Percentiles rank a stretch among this genome's conserved stretches.
phyloP scores from a whole-genome alignment of 192 early-diverging fungal genomes.

The Backusella morwellensis region DNA sequence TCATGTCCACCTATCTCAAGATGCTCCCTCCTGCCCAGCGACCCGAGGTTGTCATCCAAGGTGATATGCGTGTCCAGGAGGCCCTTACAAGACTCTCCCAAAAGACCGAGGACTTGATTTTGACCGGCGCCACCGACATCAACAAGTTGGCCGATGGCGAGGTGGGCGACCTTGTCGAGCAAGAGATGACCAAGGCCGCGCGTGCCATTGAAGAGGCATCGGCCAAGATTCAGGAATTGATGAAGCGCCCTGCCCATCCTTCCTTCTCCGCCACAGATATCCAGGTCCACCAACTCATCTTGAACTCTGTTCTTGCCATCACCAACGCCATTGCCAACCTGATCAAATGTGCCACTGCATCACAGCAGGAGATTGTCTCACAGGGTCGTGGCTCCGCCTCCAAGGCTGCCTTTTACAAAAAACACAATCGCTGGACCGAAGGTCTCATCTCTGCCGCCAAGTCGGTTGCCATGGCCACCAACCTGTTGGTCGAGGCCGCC shows the following conservation, averaged over 20 bases:
- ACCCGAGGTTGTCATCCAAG: slow-evolving; percentile 71
- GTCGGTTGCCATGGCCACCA: slow-evolving; percentile 92
- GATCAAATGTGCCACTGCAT: slow-evolving; percentile 90
- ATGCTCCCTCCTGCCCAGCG: slow-evolving; percentile 60
- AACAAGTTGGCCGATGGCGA: slow-evolving; percentile 64
- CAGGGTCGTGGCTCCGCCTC: slow-evolving; percentile 82
- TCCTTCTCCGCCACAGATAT: slow-evolving; percentile 70
- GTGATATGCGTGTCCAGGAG: slow-evolving; percentile 75
- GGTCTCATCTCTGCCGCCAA: slow-evolving; percentile 97
- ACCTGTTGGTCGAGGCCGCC: slow-evolving; percentile 88
- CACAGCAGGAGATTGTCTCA: slow-evolving; percentile 96
- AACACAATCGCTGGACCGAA: slow-evolving; percentile 99
- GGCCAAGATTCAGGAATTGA: slow-evolving; percentile 73
- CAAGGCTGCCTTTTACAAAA: slow-evolving; percentile 94
- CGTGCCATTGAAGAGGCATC: slow-evolving; percentile 91
- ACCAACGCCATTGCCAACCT: slow-evolving; percentile 93
- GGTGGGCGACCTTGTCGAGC: slow-evolving; percentile 88
- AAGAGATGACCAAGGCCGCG: slow-evolving; percentile 91
- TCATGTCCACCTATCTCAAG: slow-evolving; percentile 76
- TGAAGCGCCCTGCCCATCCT: slow-evolving; percentile 73
- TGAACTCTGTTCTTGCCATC: slow-evolving; percentile 89
- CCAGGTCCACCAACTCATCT: slow-evolving; percentile 88
- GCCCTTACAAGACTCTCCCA: slow-evolving; percentile 70
- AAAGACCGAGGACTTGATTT: slow-evolving; percentile 74
- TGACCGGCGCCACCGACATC: slow-evolving; percentile 53